These are phyloP conservation scores for Arbutus unedo DNA, from an alignment of 148 eudicot genomes.

Conservation along the genomic window DNA sequence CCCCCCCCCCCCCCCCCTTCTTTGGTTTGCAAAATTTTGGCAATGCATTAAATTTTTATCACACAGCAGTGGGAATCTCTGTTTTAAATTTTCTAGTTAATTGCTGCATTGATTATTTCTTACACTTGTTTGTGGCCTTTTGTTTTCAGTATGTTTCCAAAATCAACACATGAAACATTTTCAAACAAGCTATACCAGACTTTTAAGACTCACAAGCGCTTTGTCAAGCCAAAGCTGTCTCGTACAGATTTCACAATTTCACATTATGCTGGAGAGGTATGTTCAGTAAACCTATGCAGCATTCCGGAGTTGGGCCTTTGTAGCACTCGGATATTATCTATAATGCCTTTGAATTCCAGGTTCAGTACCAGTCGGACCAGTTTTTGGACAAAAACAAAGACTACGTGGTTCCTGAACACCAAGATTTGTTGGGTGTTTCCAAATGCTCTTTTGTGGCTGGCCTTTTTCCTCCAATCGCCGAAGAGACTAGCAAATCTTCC, in stretches of 20 bases:
- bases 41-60: background rate
- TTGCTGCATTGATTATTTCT: background rate
- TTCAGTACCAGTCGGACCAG: conserved; percentile 88
- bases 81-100: background rate
- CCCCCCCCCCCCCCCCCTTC: background rate
- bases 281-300: conserved; percentile 15
- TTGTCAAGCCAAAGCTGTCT: conserved; percentile 91
- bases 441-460: conserved; percentile 87
- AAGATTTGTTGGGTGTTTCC: conserved; percentile 80
- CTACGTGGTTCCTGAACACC: conserved; percentile 92
- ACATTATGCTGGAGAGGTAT: conserved; percentile 98
- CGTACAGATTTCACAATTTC: conserved; percentile 84
- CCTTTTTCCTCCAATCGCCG: conserved; percentile 74
- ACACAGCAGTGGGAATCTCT: background rate
- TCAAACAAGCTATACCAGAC: conserved; percentile 94
- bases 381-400: conserved; percentile 99
- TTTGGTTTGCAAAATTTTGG: background rate
- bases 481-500: conserved; percentile 76
- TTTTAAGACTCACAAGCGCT: conserved; percentile 78
- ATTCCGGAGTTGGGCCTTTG: background rate
- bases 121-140: conserved; percentile 12
- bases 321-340: conserved; percentile 9
- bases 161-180: conserved; percentile 95
- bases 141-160: conserved; percentile 91
- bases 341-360: conserved; percentile 41